Evolutionary conservation across 1,139 yeast genomes (phyloP).

Genomic region (Candida sp.): DNA sequence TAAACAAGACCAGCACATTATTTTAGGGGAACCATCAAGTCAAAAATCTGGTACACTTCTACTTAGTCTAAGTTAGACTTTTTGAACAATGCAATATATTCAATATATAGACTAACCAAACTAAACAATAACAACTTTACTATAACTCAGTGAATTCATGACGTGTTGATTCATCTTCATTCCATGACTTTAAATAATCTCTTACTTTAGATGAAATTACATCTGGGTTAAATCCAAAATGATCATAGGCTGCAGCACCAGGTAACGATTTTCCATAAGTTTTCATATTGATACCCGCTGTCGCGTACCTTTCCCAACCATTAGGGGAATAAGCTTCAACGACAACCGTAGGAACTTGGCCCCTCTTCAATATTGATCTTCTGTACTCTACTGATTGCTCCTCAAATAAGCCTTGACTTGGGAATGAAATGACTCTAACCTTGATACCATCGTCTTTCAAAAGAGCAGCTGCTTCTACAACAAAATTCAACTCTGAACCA

Average conservation of each 20-base stretch:
- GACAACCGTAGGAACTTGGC: slow-evolving; percentile 22
- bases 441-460: slow-evolving; percentile 17
- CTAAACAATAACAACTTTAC: too few relatives aligned
- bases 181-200: slow-evolving; percentile 13
- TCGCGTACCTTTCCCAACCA: slow-evolving; percentile 35
- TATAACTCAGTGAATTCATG: slow-evolving; percentile 17
- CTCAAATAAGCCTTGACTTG: slow-evolving; percentile 18
- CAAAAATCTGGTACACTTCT: too few relatives aligned
- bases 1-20: too few relatives aligned
- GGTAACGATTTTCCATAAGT: slow-evolving; percentile 30
- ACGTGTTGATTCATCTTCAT: slow-evolving; percentile 16
- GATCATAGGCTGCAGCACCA: slow-evolving; percentile 22
- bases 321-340: slow-evolving; percentile 31
- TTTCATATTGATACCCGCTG: slow-evolving; percentile 27
- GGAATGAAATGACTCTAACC: slow-evolving; percentile 27
- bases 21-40: too few relatives aligned
- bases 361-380: slow-evolving; percentile 16
- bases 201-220: slow-evolving; percentile 20
- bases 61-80: too few relatives aligned
- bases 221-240: slow-evolving; percentile 24
- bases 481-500: slow-evolving; percentile 27
- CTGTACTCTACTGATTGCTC: slow-evolving; percentile 20
- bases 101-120: too few relatives aligned
- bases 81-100: too few relatives aligned
- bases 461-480: slow-evolving; percentile 22